Evolutionary conservation across 495 filamentous ascomycete species (phyloP).

Genomic region (Entonaema liquescens): DNA sequence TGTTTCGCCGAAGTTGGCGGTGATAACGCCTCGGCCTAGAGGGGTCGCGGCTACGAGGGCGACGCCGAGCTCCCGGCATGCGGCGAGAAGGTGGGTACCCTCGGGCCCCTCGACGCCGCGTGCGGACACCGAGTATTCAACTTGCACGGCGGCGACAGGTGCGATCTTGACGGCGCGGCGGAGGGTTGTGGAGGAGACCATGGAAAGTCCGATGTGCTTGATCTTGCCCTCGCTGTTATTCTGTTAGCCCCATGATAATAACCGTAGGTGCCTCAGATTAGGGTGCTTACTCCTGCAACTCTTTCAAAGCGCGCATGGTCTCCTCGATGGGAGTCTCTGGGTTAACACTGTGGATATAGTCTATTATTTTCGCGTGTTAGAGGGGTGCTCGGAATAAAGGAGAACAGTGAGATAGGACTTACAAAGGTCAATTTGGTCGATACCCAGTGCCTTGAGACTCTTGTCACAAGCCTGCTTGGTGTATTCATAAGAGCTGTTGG

Average conservation of each 20-base stretch:
- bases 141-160: conserved; percentile 65
- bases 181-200: conserved; percentile 51
- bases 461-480: conserved; percentile 54
- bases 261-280: background rate
- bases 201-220: conserved; percentile 58
- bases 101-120: conserved; percentile 62
- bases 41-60: conserved; percentile 60
- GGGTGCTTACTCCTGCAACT: conserved; percentile 56
- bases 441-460: conserved; percentile 54
- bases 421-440: conserved; percentile 59
- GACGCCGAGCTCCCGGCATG: conserved; percentile 69
- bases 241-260: background rate
- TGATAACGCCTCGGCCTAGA: conserved; percentile 58
- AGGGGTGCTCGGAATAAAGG: background rate
- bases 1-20: conserved; percentile 18
- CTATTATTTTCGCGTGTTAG: conserved; percentile 49
- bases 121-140: conserved; percentile 70
- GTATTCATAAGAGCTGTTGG: conserved; percentile 56
- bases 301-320: conserved; percentile 57
- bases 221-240: conserved; percentile 55
- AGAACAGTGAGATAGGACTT: conserved; percentile 6
- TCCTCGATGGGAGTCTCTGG: conserved; percentile 58
- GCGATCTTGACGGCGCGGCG: conserved; percentile 53
- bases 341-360: conserved; percentile 47
- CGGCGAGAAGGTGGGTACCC: conserved; percentile 57